These are phyloP conservation scores for Coemansia sp. DNA, from an alignment of 192 early-diverging fungal genomes.

Conservation along the genomic window DNA sequence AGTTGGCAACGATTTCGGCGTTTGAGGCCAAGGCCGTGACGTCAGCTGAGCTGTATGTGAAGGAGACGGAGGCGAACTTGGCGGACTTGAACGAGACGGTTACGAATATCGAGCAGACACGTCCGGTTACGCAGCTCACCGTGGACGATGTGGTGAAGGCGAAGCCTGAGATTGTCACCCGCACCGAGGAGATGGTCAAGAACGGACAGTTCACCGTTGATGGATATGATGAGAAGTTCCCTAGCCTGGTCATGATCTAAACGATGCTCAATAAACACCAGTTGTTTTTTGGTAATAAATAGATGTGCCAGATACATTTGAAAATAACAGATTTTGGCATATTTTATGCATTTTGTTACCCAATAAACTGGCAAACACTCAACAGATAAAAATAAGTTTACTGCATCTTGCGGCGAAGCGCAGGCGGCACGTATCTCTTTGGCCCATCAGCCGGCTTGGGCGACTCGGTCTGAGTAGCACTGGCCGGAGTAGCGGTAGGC, in stretches of 20 bases:
- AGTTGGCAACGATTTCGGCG: constrained; percentile 76
- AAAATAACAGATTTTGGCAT: no score
- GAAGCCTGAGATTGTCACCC: constrained; percentile 87
- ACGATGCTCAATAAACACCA: no score
- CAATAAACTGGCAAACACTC: no score
- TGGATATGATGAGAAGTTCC: constrained; percentile 96
- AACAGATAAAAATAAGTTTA: neutral
- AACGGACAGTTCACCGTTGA: constrained; percentile 90
- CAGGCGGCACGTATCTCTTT: constrained; percentile 7
- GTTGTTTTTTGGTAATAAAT: no score
- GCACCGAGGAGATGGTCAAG: constrained; percentile 87
- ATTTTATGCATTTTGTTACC: no score
- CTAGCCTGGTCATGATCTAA: constrained; percentile 63
- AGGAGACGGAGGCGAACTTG: constrained; percentile 83
- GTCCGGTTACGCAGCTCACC: constrained; percentile 92
- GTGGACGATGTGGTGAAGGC: constrained; percentile 92
- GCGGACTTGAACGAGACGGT: constrained; percentile 84
- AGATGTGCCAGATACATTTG: no score
- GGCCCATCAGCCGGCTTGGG: neutral
- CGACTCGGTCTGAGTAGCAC: no score
- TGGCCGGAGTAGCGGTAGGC: no score
- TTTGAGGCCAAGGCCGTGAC: constrained; percentile 74
- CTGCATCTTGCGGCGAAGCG: neutral
- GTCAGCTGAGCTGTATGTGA: constrained; percentile 77
- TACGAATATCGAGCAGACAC: constrained; percentile 88